Percentiles rank a stretch among this genome's conserved stretches.
These are phyloP conservation scores for Globisporangium camurandrum DNA, from an alignment of 352 stramenopile genomes.

Conservation along the genomic window DNA sequence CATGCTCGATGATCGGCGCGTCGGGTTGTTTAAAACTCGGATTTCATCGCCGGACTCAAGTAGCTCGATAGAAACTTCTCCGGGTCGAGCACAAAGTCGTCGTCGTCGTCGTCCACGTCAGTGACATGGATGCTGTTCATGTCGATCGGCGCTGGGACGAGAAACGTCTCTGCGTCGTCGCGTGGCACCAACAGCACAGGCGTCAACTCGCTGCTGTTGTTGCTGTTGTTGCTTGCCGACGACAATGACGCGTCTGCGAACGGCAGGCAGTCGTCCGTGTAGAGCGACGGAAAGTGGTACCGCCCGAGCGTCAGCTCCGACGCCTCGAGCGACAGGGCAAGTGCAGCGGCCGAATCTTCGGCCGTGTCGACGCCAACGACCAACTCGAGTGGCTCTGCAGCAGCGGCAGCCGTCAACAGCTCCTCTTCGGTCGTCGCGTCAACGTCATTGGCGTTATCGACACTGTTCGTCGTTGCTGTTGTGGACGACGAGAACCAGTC, in stretches of 20 bases:
- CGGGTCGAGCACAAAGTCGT: constrained; percentile 81
- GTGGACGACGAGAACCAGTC: constrained; percentile 86
- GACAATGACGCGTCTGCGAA: constrained; percentile 9
- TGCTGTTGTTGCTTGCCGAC: neutral
- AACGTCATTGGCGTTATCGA: constrained; percentile 1
- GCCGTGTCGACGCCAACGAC: neutral
- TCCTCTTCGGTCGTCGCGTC: constrained; percentile 9
- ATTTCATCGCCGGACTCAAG: constrained; percentile 31
- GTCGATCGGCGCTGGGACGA: too few relatives aligned
- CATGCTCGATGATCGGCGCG: too few relatives aligned
- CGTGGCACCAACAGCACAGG: constrained; percentile 15
- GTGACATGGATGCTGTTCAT: too few relatives aligned
- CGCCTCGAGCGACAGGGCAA: constrained; percentile 7
- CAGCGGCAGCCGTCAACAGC: constrained; percentile 6
- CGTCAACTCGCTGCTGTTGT: constrained; percentile 1
- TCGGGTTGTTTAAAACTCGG: constrained; percentile 2
- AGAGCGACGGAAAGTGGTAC: constrained; percentile 20
- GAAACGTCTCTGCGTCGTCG: constrained; percentile 19
- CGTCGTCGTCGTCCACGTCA: constrained; percentile 34
- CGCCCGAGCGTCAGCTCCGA: constrained; percentile 12
- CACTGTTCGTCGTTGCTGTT: constrained; percentile 22
- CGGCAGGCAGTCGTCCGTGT: constrained; percentile 19
- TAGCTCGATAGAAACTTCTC: constrained; percentile 86
- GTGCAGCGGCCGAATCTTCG: too few relatives aligned
- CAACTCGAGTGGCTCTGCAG: neutral